Base-by-base conservation (phyloP, 1,284 basidiomycete genomes). In the Trametes sp. region DNA sequence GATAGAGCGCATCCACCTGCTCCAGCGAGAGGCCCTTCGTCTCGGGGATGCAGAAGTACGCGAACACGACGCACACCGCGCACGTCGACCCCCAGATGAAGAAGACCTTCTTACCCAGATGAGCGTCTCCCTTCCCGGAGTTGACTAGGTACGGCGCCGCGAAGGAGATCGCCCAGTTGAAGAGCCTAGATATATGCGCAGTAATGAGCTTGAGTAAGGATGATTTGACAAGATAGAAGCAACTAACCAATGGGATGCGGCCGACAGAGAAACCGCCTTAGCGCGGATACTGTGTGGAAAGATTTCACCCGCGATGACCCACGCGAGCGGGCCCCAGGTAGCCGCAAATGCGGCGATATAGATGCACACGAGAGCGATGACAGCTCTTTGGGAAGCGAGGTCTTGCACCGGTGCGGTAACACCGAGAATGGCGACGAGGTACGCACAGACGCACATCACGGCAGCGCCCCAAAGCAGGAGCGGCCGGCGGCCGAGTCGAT, bases 51-150 rank as follows among this genome's bases (percentile, higher is more conserved):
- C 84, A 86, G 83, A 94, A 87, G 82, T 87, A 92, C 23, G 89
- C 84, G 81, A 93, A 94, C 70, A 93, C 63, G 74, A 88, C 77
- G 75, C 87, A 89, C 71, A 83, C 82, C 56, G 83, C 75, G 75
- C 89, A 92, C 21, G 86, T 88, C 52, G 87, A 80, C 56, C 92
- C 92, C 93, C 94, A 95, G 75, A 96, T 82, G 82, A 94, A 96
- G 87, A 95, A 96, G 70, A 96, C 93, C 76, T 92, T 94, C 55
- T 85, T 82, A 53, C 85, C 81, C 19, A 77, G 70, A 52, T 63
- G 57, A 19, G 73, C 71, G 60, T 69, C 67, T 41, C 75, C 75
- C 0, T 68, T 53, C 16, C 70, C 75, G 14, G 65, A n/a, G 67
- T 75, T 72, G 69, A 94, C 93, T 63, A 95, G 82, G 81, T 89